Evolutionary conservation across 345 rosid genomes (phyloP).

Genomic region (Cochlearia excelsa): DNA sequence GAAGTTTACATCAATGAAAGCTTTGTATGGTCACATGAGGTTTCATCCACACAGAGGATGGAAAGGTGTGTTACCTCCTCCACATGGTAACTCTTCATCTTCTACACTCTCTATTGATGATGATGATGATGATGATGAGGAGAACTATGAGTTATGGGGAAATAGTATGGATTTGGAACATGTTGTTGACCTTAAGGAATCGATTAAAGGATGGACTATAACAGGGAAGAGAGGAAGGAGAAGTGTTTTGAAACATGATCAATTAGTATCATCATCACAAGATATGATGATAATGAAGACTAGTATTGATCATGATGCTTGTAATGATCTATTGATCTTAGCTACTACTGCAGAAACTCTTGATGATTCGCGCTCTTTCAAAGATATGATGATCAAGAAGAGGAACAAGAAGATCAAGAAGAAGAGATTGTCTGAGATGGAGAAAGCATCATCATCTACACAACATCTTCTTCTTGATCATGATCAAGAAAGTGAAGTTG

Average conservation of each 20-base stretch:
- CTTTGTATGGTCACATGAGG: constrained; percentile 59
- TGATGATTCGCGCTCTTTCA: constrained; percentile 3
- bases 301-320: constrained; percentile 25
- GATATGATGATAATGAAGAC: background rate
- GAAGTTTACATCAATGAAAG: constrained; percentile 43
- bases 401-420: constrained; percentile 33
- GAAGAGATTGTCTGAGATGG: constrained; percentile 41
- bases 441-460: constrained; percentile 26
- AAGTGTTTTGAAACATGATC: constrained; percentile 27
- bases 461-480: constrained; percentile 12
- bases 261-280: constrained; percentile 15
- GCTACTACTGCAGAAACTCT: constrained; percentile 33
- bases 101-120: constrained; percentile 38
- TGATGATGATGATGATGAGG: constrained; percentile 29
- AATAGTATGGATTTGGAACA: constrained; percentile 6
- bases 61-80: constrained; percentile 49
- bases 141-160: constrained; percentile 26
- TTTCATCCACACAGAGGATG: constrained; percentile 52
- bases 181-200: constrained; percentile 33
- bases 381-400: constrained; percentile 9
- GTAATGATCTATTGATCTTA: constrained; percentile 34
- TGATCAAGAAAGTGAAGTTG: constrained; percentile 8
- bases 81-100: constrained; percentile 25
- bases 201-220: constrained; percentile 37
- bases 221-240: constrained; percentile 43